Evolutionary conservation across 352 stramenopile species (phyloP).

Genomic region (Halophytophthora polymorphica): DNA sequence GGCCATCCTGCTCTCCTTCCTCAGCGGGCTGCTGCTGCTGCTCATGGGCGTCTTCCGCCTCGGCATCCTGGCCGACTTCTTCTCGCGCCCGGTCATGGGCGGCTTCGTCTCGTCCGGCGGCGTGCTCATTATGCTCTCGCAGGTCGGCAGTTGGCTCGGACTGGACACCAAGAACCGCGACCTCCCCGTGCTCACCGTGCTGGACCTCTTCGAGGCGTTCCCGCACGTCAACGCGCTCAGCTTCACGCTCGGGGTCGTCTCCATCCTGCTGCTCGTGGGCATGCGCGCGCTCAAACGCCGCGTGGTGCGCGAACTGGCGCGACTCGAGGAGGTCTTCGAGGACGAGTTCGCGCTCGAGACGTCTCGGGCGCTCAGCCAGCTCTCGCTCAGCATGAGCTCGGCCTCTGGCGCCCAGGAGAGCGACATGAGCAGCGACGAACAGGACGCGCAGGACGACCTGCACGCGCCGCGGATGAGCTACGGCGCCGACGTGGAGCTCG

Average conservation of each 20-base stretch:
- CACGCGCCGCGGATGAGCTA: constrained; percentile 3
- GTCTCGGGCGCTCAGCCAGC: constrained; percentile 25
- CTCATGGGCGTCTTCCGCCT: constrained; percentile 53
- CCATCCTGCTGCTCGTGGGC: constrained; percentile 42
- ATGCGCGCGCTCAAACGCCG: constrained; percentile 35
- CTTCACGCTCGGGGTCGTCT: constrained; percentile 43
- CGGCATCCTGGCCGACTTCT: constrained; percentile 66
- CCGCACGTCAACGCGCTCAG: constrained; percentile 50
- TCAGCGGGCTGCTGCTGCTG: constrained; percentile 55
- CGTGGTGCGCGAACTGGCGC: constrained; percentile 36
- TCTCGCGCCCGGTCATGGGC: constrained; percentile 71
- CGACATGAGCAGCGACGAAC: constrained; percentile 16
- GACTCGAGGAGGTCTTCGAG: constrained; percentile 35
- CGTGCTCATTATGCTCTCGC: constrained; percentile 68
- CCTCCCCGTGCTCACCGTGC: constrained; percentile 51
- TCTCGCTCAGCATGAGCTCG: constrained; percentile 26
- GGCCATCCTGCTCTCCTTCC: constrained; percentile 71
- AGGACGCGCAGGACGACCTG: constrained; percentile 18
- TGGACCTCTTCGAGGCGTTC: constrained; percentile 49
- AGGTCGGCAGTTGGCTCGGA: constrained; percentile 56
- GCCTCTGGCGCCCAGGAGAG: constrained; percentile 13
- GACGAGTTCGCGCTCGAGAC: constrained; percentile 47
- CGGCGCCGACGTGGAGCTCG: constrained; percentile 14
- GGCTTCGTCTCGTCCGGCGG: constrained; percentile 64
- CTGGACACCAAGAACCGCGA: constrained; percentile 44